phyloP scores from a whole-genome alignment of 495 filamentous ascomycete species.

The Halenospora varia region DNA sequence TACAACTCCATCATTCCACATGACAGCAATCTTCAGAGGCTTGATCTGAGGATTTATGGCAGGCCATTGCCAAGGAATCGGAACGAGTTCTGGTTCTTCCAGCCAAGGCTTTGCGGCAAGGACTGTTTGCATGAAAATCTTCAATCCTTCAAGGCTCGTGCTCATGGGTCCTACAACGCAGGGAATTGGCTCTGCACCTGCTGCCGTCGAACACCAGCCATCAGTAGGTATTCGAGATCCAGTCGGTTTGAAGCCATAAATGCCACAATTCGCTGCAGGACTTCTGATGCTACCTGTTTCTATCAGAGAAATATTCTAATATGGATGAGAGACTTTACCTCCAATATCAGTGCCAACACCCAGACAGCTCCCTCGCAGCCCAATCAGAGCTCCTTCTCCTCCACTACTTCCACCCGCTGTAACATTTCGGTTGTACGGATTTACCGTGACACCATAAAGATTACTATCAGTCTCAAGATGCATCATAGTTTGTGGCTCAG shows the following conservation, averaged over 20 bases:
- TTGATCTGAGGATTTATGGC: conserved; percentile 12
- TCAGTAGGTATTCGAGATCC: conserved; percentile 39
- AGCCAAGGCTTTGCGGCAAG: conserved; percentile 35
- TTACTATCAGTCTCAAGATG: conserved; percentile 23
- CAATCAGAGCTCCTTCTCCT: conserved; percentile 54
- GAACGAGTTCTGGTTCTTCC: conserved; percentile 33
- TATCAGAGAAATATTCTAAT: conserved; percentile 26
- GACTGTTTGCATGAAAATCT: conserved; percentile 37
- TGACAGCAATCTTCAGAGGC: conserved; percentile 42
- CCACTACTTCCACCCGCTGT: conserved; percentile 56
- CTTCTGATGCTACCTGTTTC: conserved; percentile 29
- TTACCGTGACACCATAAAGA: conserved; percentile 38
- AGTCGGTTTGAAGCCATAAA: conserved; percentile 56
- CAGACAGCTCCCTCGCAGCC: conserved; percentile 50
- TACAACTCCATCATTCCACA: conserved; percentile 52
- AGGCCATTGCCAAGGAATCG: conserved; percentile 36
- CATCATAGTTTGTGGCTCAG: conserved; percentile 27
- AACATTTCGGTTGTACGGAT: conserved; percentile 44
- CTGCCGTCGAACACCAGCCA: conserved; percentile 26
- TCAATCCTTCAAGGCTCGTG: conserved; percentile 31
- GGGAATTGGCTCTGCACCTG: conserved; percentile 26
- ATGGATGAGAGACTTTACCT: conserved; percentile 38
- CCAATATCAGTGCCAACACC: conserved; percentile 57
- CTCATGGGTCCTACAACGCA: conserved; percentile 42
- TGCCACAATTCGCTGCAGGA: conserved; percentile 52